Evolutionary conservation across 768 basidiomycete genomes (phyloP), one percentile per base, ranked within the genome.

Genomic region (Naganishia vishniacii): DNA sequence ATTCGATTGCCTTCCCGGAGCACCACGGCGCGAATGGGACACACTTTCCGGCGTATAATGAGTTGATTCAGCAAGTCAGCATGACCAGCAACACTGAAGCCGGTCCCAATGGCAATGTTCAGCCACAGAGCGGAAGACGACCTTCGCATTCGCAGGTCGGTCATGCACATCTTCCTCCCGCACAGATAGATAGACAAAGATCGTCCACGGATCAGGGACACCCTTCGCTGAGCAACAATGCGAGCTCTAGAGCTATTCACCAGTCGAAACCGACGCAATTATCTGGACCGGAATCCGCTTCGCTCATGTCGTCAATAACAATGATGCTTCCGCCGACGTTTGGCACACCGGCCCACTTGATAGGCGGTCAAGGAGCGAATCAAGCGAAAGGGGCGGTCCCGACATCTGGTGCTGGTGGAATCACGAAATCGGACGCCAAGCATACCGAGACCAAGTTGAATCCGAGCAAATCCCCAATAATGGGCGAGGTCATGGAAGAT

Each of bases 321-420:
- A 56, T 56, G 53, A 41, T 56, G 53, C 53, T 56, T 56, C 53
- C 53, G 12, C 53, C 53, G 34, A 56, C 53, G n/a, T 56, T 56
- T 23, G 53, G 53, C n/a, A 56, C 37, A 13, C 25, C 53, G 1
- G 53, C 53, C 23, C 53, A 56, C 32, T 29, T 56, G 9, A 23
- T 56, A 26, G 53, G 53, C 12, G 26, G 28, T 1, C 32, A 2
- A 23, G 20, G 11, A 40, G 53, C 3, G 12, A 37, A 26, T 18
- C 23, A 32, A 13, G 4, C 53, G 4, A 32, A 32, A 13, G 8
- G 1, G 2, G 34, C 32, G 2, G 53, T 13, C 11, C 37, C 28
- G 20, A 34, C 32, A 23, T 26, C 37, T 9, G 37, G 18, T 2
- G 20, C 53, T 23, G 40, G n/a, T 20, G 42, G 42, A 12, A 11